Conservation (phyloP, 805 yeast species). For the Candida caryicola region DNA sequence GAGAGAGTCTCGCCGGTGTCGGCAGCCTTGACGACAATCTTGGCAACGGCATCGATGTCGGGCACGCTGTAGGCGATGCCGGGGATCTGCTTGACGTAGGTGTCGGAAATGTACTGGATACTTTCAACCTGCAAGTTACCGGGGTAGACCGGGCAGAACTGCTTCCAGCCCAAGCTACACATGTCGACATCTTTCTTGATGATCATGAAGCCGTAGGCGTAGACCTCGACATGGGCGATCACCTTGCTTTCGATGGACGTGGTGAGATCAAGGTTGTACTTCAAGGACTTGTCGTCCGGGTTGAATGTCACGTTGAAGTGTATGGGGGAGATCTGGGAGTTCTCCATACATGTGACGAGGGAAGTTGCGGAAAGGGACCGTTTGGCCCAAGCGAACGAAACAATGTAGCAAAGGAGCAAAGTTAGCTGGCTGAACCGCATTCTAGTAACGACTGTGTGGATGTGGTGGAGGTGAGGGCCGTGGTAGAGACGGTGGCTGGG, state of each 20-base stretch:
- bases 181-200: conserved; percentile 57
- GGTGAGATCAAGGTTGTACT: conserved; percentile 65
- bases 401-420: not conserved
- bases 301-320: conserved; percentile 72
- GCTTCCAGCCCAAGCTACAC: conserved; percentile 72
- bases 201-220: conserved; percentile 81
- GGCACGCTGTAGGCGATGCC: conserved; percentile 85
- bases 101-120: conserved; percentile 52
- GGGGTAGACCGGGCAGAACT: conserved; percentile 85
- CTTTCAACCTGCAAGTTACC: conserved; percentile 78
- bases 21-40: conserved; percentile 47
- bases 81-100: conserved; percentile 61
- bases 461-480: no score
- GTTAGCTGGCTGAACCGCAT: not conserved
- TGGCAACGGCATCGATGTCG: conserved; percentile 77
- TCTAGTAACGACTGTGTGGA: no score
- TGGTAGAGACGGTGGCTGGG: no score
- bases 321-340: conserved; percentile 69
- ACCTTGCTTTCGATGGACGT: conserved; percentile 68
- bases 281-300: conserved; percentile 66
- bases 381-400: conserved; percentile 11
- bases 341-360: conserved; percentile 81
- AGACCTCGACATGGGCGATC: conserved; percentile 67
- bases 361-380: conserved; percentile 58
- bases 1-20: conserved; percentile 49